phyloP scores from a whole-genome alignment of 2,329 filamentous ascomycete species.

The Pseudogymnoascus sp. region DNA sequence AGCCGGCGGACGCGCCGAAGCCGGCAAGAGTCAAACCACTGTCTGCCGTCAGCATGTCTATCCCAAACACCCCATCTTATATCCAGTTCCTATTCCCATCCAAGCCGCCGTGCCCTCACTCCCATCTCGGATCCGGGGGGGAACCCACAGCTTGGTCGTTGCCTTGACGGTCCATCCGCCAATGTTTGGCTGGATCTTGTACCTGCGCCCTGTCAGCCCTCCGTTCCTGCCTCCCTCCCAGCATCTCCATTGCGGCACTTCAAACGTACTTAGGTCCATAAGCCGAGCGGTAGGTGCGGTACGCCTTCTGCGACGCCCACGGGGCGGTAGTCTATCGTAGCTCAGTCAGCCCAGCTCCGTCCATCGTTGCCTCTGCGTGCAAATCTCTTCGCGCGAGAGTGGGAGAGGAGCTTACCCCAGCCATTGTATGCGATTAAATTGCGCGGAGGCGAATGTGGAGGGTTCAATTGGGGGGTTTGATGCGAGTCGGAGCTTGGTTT shows the following conservation, averaged over 20 bases:
- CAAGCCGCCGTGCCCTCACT: not conserved
- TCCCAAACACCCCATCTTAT: slow-evolving; percentile 7
- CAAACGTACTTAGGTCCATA: slow-evolving; percentile 57
- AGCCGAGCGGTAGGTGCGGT: slow-evolving; percentile 46
- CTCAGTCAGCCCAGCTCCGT: not conserved
- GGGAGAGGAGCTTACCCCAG: not conserved
- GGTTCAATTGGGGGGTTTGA: not conserved
- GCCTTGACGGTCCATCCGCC: slow-evolving; percentile 43
- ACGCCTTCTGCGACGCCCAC: not conserved
- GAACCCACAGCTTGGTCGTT: slow-evolving; percentile 40
- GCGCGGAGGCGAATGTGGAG: not conserved
- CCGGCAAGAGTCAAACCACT: slow-evolving; percentile 45
- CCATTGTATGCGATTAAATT: not conserved
- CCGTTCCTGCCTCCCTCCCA: not conserved
- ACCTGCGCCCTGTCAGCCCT: slow-evolving; percentile 34
- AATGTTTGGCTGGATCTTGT: slow-evolving; percentile 49
- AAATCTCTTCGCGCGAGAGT: not conserved
- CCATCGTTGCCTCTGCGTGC: not conserved
- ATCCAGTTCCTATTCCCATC: not conserved
- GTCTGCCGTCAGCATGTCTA: not conserved
- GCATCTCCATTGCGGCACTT: slow-evolving; percentile 8
- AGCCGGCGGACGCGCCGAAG: slow-evolving; percentile 47
- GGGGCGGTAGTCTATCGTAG: not conserved
- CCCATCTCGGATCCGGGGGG: not conserved
- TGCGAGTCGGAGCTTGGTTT: not conserved